phyloP scores from a whole-genome alignment of 2,329 filamentous ascomycete genomes.

The Lomentospora prolificans region DNA sequence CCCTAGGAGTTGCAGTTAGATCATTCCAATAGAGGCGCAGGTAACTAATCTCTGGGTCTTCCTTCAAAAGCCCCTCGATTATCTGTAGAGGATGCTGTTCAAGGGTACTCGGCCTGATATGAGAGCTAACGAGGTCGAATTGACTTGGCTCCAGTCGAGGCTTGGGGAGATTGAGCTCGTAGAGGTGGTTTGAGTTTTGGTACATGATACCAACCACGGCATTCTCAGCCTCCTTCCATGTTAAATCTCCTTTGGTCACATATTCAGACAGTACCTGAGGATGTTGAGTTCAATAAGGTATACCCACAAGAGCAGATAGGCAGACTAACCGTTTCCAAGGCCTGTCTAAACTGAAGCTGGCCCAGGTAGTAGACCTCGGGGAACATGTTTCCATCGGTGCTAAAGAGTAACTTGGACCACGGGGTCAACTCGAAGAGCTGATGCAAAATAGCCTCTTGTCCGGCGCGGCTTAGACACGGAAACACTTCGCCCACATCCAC shows the following conservation, averaged over 20 bases:
- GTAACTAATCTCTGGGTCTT: not conserved
- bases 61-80: slow-evolving; percentile 17
- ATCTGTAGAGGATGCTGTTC: slow-evolving; percentile 10
- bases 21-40: slow-evolving; percentile 70
- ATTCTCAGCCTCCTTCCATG: slow-evolving; percentile 49
- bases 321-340: slow-evolving; percentile 48
- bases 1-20: slow-evolving; percentile 59
- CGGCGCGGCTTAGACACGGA: slow-evolving; percentile 65
- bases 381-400: slow-evolving; percentile 70
- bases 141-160: slow-evolving; percentile 15
- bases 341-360: slow-evolving; percentile 61
- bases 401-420: slow-evolving; percentile 67
- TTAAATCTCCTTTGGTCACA: slow-evolving; percentile 53
- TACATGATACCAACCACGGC: slow-evolving; percentile 63
- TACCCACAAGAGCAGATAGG: slow-evolving; percentile 13
- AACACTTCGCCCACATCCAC: slow-evolving; percentile 79
- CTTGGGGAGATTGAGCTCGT: slow-evolving; percentile 44
- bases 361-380: slow-evolving; percentile 70
- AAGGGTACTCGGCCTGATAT: not conserved
- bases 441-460: slow-evolving; percentile 60
- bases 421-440: slow-evolving; percentile 69
- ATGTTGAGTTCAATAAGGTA: slow-evolving; percentile 6
- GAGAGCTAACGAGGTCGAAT: not conserved
- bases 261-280: slow-evolving; percentile 56
- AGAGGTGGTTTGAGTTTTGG: slow-evolving; percentile 67